phyloP scores from a whole-genome alignment of 169 alveolate species.

The Eimeria brunetti region DNA sequence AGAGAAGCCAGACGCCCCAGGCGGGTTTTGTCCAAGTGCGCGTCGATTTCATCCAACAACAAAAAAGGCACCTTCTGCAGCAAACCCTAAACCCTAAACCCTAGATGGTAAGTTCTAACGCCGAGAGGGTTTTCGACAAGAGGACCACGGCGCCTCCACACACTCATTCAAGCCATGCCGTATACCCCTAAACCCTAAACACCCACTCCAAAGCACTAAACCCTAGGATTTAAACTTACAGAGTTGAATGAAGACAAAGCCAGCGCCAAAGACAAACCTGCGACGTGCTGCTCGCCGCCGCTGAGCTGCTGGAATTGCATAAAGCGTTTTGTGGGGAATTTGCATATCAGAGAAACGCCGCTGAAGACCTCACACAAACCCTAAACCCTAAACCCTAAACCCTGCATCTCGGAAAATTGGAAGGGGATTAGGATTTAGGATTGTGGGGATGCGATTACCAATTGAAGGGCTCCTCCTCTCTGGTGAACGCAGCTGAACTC shows the following conservation, averaged over 20 bases:
- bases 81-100: too few relatives aligned
- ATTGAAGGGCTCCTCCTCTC: constrained; percentile 37
- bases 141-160: too few relatives aligned
- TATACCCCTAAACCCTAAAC: not conserved
- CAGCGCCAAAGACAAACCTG: constrained; percentile 41
- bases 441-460: too few relatives aligned
- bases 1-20: constrained; percentile 1
- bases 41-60: constrained; percentile 60
- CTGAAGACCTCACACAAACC: constrained; percentile 10
- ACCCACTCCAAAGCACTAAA: not conserved
- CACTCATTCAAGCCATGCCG: too few relatives aligned
- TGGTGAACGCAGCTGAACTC: not conserved
- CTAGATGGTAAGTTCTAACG: too few relatives aligned
- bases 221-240: not conserved
- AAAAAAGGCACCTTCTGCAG: constrained; percentile 49
- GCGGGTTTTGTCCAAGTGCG: constrained; percentile 44
- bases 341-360: constrained; percentile 59
- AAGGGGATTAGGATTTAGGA: too few relatives aligned
- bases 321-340: constrained; percentile 61
- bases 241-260: constrained; percentile 48
- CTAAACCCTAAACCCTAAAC: not conserved
- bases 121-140: too few relatives aligned
- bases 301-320: constrained; percentile 54
- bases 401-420: too few relatives aligned
- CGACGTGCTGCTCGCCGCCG: constrained; percentile 64